Evolutionary conservation across 2,329 filamentous ascomycete species (phyloP).

Genomic region (Ceratocystis lukuohia): DNA sequence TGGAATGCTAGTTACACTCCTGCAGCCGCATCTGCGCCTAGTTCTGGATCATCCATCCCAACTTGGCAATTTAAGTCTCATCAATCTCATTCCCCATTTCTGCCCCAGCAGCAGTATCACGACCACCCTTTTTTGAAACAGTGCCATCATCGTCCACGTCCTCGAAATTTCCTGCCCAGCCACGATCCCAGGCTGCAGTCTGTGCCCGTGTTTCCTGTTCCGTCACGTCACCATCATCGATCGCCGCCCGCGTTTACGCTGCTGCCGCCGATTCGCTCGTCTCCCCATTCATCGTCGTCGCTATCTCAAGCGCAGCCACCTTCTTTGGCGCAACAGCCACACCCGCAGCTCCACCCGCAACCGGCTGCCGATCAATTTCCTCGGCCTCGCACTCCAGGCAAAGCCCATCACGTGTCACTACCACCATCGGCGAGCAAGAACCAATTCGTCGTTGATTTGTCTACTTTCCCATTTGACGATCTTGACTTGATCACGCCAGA

Average conservation of each 20-base stretch:
- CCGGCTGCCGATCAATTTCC: not conserved
- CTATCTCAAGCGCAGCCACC: not conserved
- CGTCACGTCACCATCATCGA: not conserved
- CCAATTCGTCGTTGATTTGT: constrained; percentile 14
- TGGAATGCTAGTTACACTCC: constrained; percentile 5
- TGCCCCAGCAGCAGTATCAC: not conserved
- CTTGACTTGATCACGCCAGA: constrained; percentile 9
- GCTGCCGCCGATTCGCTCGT: not conserved
- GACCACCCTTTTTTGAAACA: not conserved
- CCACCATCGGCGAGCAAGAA: constrained; percentile 17
- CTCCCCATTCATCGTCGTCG: not conserved
- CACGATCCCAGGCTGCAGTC: constrained; percentile 1
- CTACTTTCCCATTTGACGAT: constrained; percentile 16
- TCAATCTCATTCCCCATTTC: not conserved
- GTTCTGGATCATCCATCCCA: not conserved
- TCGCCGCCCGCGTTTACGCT: constrained; percentile 4
- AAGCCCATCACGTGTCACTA: constrained; percentile 17
- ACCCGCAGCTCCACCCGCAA: not conserved
- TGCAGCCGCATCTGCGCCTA: not conserved
- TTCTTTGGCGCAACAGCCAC: not conserved
- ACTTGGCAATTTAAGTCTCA: not conserved
- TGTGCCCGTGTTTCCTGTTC: constrained; percentile 3
- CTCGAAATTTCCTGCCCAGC: not conserved
- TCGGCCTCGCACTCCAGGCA: not conserved
- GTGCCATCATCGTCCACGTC: not conserved